Percentiles rank a stretch among this genome's conserved stretches.
Evolutionary conservation across 2,329 filamentous ascomycete species (phyloP).

Genomic region (Diaporthe nobilis): DNA sequence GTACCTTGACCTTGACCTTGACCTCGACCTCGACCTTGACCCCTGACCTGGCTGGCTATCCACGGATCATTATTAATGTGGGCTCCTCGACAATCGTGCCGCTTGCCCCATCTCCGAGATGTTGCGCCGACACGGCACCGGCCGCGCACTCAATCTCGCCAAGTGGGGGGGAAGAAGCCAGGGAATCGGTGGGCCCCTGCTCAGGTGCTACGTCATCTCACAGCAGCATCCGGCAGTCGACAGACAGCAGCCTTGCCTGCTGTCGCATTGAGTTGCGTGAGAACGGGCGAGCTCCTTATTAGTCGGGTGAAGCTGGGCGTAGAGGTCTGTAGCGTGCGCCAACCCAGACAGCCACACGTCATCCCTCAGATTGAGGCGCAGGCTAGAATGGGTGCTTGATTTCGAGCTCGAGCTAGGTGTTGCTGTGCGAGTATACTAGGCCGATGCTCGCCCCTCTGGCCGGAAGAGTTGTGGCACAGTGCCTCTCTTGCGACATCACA

Average conservation of each 20-base stretch:
- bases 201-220: conserved; percentile 35
- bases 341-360: conserved; percentile 20
- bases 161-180: not conserved
- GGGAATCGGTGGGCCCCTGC: conserved; percentile 21
- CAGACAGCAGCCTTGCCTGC: conserved; percentile 13
- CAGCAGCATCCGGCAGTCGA: conserved; percentile 23
- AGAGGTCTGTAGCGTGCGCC: not conserved
- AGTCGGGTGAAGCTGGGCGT: not conserved
- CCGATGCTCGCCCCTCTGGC: conserved; percentile 3
- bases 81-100: conserved; percentile 29
- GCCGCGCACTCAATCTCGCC: conserved; percentile 30
- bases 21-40: not conserved
- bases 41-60: conserved; percentile 28
- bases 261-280: conserved; percentile 15
- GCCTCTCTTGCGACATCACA: not conserved
- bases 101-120: conserved; percentile 21
- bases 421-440: not conserved
- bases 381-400: conserved; percentile 3
- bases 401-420: not conserved
- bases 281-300: not conserved
- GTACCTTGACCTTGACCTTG: conserved; percentile 2
- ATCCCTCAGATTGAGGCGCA: conserved; percentile 1
- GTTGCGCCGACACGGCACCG: conserved; percentile 28
- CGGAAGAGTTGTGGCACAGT: not conserved
- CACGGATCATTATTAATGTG: conserved; percentile 25